Percentiles rank a stretch among this genome's conserved stretches.
phyloP scores from a whole-genome alignment of 2,329 filamentous ascomycete species.

The Botrytis tulipae region DNA sequence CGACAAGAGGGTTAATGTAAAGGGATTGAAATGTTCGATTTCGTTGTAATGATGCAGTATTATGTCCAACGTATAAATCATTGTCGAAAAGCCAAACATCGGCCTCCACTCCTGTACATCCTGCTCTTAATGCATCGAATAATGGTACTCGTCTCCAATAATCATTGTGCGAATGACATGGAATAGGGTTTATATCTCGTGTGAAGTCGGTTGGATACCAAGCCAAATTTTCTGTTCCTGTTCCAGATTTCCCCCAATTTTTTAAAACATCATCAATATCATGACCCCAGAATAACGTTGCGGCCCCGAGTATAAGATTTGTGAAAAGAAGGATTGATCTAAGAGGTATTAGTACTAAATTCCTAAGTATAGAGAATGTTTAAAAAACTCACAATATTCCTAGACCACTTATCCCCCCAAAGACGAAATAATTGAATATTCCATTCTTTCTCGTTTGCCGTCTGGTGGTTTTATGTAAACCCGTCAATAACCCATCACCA shows the following conservation, averaged over 20 bases:
- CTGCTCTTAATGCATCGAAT: conserved; percentile 57
- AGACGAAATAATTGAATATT: conserved; percentile 38
- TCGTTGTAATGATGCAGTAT: conserved; percentile 50
- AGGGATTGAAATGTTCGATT: conserved; percentile 59
- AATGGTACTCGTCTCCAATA: conserved; percentile 65
- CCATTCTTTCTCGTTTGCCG: conserved; percentile 25
- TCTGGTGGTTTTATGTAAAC: conserved; percentile 15
- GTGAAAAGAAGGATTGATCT: conserved; percentile 40
- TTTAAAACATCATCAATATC: conserved; percentile 37
- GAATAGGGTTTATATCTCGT: conserved; percentile 52
- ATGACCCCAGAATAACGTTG: conserved; percentile 37
- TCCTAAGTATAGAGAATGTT: no score
- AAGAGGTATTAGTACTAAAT: not conserved
- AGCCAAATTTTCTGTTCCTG: conserved; percentile 42
- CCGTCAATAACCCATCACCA: conserved; percentile 21
- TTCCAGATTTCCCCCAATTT: conserved; percentile 42
- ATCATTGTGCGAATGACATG: conserved; percentile 69
- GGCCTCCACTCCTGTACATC: conserved; percentile 64
- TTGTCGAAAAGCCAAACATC: conserved; percentile 63
- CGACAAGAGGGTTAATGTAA: conserved; percentile 63
- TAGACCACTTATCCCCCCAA: conserved; percentile 41
- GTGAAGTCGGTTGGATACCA: conserved; percentile 53
- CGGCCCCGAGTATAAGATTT: conserved; percentile 38
- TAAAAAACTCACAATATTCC: conserved; percentile 40
- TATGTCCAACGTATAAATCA: conserved; percentile 64